Conservation (phyloP, 2,329 filamentous ascomycete genomes). For the Paracoccidioides brasiliensis region DNA sequence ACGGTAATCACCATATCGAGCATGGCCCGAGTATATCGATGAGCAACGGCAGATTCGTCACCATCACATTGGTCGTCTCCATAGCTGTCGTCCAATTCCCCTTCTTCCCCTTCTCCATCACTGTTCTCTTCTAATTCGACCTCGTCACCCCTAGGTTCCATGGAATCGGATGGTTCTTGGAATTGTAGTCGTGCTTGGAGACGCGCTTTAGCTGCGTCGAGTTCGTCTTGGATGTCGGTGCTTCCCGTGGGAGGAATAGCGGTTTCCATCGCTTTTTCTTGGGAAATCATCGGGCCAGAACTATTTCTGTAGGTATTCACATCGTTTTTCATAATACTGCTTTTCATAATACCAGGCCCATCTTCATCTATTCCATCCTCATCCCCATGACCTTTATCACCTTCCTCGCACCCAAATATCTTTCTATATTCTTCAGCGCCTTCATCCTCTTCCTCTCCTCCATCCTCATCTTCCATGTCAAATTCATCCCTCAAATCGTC, state of each 20-base stretch:
- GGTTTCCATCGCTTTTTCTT: slow-evolving; percentile 4
- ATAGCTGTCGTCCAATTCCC: slow-evolving; percentile 29
- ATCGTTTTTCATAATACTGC: background rate
- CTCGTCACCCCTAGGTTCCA: slow-evolving; percentile 20
- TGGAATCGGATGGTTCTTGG: background rate
- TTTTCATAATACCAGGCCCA: too few relatives aligned
- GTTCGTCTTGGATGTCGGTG: slow-evolving; percentile 16
- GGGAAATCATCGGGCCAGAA: background rate
- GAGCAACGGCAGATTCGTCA: slow-evolving; percentile 15
- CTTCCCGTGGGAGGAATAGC: slow-evolving; percentile 2
- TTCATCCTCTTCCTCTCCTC: slow-evolving; percentile 8
- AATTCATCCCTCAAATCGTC: slow-evolving; percentile 17
- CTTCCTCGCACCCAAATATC: slow-evolving; percentile 13
- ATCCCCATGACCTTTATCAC: background rate
- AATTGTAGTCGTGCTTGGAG: slow-evolving; percentile 25
- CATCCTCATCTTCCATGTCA: slow-evolving; percentile 16
- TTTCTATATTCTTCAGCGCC: slow-evolving; percentile 13
- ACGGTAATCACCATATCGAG: slow-evolving; percentile 87
- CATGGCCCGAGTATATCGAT: slow-evolving; percentile 42
- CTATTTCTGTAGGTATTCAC: background rate
- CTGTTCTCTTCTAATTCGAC: background rate
- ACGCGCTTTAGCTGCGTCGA: slow-evolving; percentile 39
- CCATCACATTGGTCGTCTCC: slow-evolving; percentile 15
- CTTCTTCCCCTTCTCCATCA: slow-evolving; percentile 14
- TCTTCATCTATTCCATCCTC: background rate